Base-by-base conservation (phyloP, 2,329 filamentous ascomycete genomes). In the Geosmithia morbida region DNA sequence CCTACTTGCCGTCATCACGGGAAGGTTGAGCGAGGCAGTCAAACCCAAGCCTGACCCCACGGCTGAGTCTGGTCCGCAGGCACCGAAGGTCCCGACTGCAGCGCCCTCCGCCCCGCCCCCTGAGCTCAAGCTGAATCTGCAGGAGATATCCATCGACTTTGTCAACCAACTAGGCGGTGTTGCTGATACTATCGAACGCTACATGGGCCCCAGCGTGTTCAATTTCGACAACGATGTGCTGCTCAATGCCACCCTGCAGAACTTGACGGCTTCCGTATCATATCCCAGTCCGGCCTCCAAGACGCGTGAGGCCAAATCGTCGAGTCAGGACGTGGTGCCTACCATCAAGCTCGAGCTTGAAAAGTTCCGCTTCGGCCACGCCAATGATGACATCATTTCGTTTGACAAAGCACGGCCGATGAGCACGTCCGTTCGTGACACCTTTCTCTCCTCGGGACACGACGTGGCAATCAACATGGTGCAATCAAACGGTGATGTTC, bases 291-390 rank as follows among this genome's bases (percentile, higher is more conserved):
- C 19, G 7, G 3, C 33, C 33, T 11, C 14, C 10, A 20, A 45
- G 20, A 45, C 26, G 16, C 14, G 22, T 26, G 22, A 14, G 11
- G 3, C 16, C 17, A 46, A 59, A 20, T 17, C 33, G 3, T 16
- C 33, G n/a, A 29, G 20, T 53, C 66, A 43, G 59, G 63, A 54
- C 16, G 45, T 51, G 17, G 17, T 54, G 37, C 51, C 54, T 14
- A 47, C 57, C 40, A 66, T 57, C 4, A 68, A 60, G 41, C 54
- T 79, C 11, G 65, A 70, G 42, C 55, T 82, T 2, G 67, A 75
- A 51, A 77, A 75, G 51, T 76, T 84, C 54, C 67, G 66, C 0
- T 78, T 84, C 53, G 79, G 79, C 1, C 83, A 83, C 56, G 68
- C 71, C 2, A 68, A 75, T 50, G 77, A 76, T 40, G 73, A 79